Conservation (phyloP, 441 rosid species). For the Biscutella laevigata region DNA sequence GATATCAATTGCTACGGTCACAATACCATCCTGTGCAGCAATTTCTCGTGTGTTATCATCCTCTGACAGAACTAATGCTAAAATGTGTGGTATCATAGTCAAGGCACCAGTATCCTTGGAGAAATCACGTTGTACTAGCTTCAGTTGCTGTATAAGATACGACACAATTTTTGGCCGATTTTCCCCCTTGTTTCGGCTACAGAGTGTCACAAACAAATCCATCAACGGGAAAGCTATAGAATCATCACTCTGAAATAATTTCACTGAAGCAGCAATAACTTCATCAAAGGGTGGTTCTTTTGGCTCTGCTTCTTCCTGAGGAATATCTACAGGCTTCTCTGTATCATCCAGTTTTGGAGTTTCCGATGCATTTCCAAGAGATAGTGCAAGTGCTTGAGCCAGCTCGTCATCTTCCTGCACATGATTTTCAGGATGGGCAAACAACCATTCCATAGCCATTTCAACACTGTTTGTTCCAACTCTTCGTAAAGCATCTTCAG, state of each 20-base stretch:
- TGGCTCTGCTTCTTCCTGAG: conserved; percentile 42
- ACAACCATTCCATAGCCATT: conserved; percentile 97
- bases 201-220: conserved; percentile 81
- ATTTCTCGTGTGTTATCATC: conserved; percentile 72
- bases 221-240: conserved; percentile 68
- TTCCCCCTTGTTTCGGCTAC: conserved; percentile 80
- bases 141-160: conserved; percentile 82
- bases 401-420: conserved; percentile 98
- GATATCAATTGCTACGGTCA: conserved; percentile 55
- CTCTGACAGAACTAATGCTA: conserved; percentile 76
- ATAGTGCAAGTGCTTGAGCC: conserved; percentile 92
- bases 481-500: conserved; percentile 85
- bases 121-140: conserved; percentile 64
- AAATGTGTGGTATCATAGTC: conserved; percentile 72
- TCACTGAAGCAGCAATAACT: conserved; percentile 72
- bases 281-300: conserved; percentile 68
- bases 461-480: conserved; percentile 97
- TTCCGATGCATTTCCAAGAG: conserved; percentile 89
- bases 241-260: conserved; percentile 73
- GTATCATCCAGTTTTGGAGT: conserved; percentile 59
- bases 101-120: conserved; percentile 61
- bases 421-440: conserved; percentile 81
- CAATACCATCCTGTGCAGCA: conserved; percentile 73
- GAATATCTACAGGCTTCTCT: conserved; percentile 61
- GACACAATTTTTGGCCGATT: conserved; percentile 62